Conservation (phyloP, 192 early-diverging fungal genomes). For the Coemansia sp. region DNA sequence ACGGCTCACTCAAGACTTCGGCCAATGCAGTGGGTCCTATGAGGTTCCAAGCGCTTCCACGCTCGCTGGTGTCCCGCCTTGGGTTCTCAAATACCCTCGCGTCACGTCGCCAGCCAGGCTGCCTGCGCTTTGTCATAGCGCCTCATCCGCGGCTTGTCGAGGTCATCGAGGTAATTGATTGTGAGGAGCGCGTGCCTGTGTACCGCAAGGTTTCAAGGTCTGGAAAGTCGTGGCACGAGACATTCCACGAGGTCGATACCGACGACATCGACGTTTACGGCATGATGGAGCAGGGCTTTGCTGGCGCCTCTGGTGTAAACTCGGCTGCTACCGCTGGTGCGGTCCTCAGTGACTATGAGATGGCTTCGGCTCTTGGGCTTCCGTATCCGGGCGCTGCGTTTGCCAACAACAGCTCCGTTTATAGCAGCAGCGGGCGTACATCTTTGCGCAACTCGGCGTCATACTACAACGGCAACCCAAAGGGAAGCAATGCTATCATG, state of each 20-base stretch:
- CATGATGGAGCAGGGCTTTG: not conserved
- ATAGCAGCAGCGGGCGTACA: constrained; percentile 12
- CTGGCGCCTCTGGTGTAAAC: not conserved
- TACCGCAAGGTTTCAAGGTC: constrained; percentile 50
- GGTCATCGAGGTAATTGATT: constrained; percentile 37
- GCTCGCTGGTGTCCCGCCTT: constrained; percentile 36
- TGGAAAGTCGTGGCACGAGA: constrained; percentile 45
- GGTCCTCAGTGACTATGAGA: constrained; percentile 40
- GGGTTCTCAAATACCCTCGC: constrained; percentile 34
- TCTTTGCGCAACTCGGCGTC: constrained; percentile 13
- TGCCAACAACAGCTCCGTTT: constrained; percentile 14
- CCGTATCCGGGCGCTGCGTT: constrained; percentile 31
- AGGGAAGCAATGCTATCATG: too few species aligned
- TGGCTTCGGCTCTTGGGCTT: constrained; percentile 36
- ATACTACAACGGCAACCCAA: not conserved
- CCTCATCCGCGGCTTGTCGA: constrained; percentile 34
- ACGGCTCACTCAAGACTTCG: constrained; percentile 1
- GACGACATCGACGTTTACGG: constrained; percentile 16
- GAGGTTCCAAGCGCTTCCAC: constrained; percentile 35
- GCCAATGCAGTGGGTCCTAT: constrained; percentile 14
- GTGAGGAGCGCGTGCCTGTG: constrained; percentile 29
- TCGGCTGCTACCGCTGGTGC: not conserved
- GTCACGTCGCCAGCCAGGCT: constrained; percentile 23
- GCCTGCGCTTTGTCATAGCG: constrained; percentile 37
- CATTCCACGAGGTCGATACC: constrained; percentile 41